Evolutionary conservation across 208 protist species (phyloP).

Genomic region (Wallacemonas sp.): DNA sequence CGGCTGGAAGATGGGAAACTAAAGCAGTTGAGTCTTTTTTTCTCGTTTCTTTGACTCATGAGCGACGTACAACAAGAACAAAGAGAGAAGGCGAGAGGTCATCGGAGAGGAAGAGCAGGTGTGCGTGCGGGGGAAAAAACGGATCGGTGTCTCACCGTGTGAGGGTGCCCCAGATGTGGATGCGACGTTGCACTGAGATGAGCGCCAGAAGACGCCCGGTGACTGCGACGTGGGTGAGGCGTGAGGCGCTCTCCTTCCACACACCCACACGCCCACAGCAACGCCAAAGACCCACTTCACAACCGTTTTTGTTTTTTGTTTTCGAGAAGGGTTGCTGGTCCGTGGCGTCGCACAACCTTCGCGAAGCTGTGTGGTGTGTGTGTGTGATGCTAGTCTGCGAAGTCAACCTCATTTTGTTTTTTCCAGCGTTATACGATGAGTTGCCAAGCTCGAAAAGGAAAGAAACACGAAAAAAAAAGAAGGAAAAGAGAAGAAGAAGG

Average conservation of each 20-base stretch:
- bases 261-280: too few relatives aligned
- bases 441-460: neutral
- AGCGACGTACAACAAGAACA: constrained; percentile 15
- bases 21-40: constrained; percentile 7
- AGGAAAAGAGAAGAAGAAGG: constrained; percentile 5
- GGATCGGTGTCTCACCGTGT: too few relatives aligned
- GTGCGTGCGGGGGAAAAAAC: too few relatives aligned
- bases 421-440: neutral
- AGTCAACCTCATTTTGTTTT: neutral
- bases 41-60: too few relatives aligned
- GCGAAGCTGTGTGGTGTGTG: neutral
- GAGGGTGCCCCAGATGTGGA: too few relatives aligned
- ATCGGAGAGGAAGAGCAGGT: neutral
- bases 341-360: too few relatives aligned
- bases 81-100: neutral
- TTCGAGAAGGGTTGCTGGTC: too few relatives aligned
- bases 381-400: neutral
- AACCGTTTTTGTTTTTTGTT: neutral
- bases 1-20: neutral
- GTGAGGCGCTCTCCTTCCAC: too few relatives aligned
- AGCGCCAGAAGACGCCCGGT: too few relatives aligned
- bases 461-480: neutral
- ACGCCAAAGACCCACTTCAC: neutral
- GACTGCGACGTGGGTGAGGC: too few relatives aligned
- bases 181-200: too few relatives aligned